Evolutionary conservation across 2,329 filamentous ascomycete species (phyloP).

Genomic region (Colletotrichum caudatum): DNA sequence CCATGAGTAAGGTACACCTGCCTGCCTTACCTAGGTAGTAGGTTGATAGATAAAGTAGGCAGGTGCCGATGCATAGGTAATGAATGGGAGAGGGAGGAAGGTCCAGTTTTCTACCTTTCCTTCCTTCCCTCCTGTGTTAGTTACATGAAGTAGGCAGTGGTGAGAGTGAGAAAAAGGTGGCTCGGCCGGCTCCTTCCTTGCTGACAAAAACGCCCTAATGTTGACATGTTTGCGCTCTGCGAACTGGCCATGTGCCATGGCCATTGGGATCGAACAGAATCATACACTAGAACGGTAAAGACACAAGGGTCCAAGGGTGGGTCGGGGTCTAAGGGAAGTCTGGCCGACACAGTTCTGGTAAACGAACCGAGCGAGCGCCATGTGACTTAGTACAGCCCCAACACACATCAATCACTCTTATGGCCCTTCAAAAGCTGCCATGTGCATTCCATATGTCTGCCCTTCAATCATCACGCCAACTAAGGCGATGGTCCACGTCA

Average conservation of each 20-base stretch:
- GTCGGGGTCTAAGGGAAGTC: no score
- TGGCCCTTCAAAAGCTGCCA: no score
- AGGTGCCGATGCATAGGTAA: no score
- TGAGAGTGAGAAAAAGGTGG: neutral
- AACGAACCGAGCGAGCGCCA: neutral
- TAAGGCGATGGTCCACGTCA: neutral
- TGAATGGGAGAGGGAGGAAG: neutral
- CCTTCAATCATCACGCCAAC: neutral
- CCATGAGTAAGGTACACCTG: neutral
- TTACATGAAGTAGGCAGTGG: neutral
- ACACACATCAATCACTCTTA: neutral
- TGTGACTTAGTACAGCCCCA: neutral
- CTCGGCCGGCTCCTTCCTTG: neutral
- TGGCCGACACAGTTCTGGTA: neutral
- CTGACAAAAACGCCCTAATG: constrained; percentile 4
- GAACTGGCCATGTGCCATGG: no score
- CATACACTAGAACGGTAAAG: no score
- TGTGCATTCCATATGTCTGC: neutral
- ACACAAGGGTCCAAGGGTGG: no score
- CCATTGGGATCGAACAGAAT: no score
- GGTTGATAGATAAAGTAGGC: no score
- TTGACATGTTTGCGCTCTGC: constrained; percentile 12
- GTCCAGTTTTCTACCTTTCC: neutral
- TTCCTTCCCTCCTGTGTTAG: neutral
- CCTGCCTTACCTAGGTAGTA: no score